Percentiles rank a stretch among this genome's conserved stretches.
Conservation (phyloP, 2,329 filamentous ascomycete species). For the Pseudogymnoascus sp. region DNA sequence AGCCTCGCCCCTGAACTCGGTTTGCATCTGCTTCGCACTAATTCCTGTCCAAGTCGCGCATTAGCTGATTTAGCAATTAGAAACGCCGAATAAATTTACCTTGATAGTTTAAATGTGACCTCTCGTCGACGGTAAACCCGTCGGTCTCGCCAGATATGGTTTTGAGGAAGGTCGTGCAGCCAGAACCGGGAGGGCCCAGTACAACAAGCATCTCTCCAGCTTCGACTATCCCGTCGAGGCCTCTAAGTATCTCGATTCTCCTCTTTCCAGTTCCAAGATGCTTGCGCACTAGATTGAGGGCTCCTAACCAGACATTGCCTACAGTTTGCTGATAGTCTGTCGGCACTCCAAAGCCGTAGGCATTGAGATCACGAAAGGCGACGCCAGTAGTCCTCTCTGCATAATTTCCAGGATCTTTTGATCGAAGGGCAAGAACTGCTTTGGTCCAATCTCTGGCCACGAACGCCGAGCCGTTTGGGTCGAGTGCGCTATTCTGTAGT, state of each 20-base stretch:
- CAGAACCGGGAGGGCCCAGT: slow-evolving; percentile 53
- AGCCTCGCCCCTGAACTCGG: slow-evolving; percentile 62
- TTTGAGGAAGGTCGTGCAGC: slow-evolving; percentile 57
- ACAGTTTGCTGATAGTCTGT: slow-evolving; percentile 25
- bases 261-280: slow-evolving; percentile 46
- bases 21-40: slow-evolving; percentile 37
- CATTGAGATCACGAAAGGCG: slow-evolving; percentile 19
- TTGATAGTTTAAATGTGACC: slow-evolving; percentile 51
- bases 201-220: slow-evolving; percentile 60
- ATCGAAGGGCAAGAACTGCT: slow-evolving; percentile 29
- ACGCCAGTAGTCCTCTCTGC: slow-evolving; percentile 18
- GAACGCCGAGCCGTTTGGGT: slow-evolving; percentile 32
- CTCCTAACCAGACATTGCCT: slow-evolving; percentile 36
- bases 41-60: background rate
- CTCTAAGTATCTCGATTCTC: slow-evolving; percentile 46
- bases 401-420: slow-evolving; percentile 38
- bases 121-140: slow-evolving; percentile 43
- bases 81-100: slow-evolving; percentile 30
- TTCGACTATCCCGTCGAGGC: slow-evolving; percentile 55
- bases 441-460: slow-evolving; percentile 11
- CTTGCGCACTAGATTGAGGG: slow-evolving; percentile 34
- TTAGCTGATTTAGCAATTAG: background rate
- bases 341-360: slow-evolving; percentile 19
- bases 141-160: slow-evolving; percentile 45
- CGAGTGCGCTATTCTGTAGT: slow-evolving; percentile 39